Base-by-base conservation (phyloP, 2,329 filamentous ascomycete species). In the Botryosphaeria agaves region DNA sequence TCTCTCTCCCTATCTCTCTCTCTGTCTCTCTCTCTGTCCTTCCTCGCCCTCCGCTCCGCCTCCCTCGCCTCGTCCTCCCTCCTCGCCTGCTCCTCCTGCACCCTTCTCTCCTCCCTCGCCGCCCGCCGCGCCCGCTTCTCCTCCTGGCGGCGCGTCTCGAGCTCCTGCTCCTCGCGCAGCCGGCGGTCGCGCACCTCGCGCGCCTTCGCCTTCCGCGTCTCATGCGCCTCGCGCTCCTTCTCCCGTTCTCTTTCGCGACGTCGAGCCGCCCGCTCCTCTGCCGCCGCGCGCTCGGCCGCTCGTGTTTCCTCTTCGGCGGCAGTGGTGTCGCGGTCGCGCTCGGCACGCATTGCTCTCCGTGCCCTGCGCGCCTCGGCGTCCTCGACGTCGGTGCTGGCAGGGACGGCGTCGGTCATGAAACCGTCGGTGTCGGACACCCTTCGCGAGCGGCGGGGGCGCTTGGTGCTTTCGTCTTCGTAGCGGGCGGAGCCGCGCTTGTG, bases 101-200 rank as follows among this genome's bases (percentile, higher is more conserved):
- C 43, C 26, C 41, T 44, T 33, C 48, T 45, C 26, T 49, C 48
- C 26, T 48, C 46, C 16, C 49, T 41, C 14, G 43, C 45, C 18
- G 45, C 47, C 3, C 45, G 41, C 5, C 48, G 42, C 26, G 48
- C 47, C 12, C 53, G 47, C 38, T 55, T 55, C 34, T 57, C 53
- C 7, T 54, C 52, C 33, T 48, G 45, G 25, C 47, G 46, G 28
- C 52, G 48, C n/a, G 50, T 45, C 31, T 55, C 48, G 23, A 45
- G 44, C 27, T 56, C 52, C 14, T 38, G 32, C 9, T 36, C 34
- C 12, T 37, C 35, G 17, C 31, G 28, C 11, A 19, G 9, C 4
- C 27, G 26, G 18, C 49, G 51, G 34, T 51, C 49, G n/a, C 51
- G 42, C 34, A 51, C 48, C 28, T 48, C 51, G 44, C 46, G 49